These are phyloP conservation scores for Cercospora zeae-maydis DNA, from an alignment of 2,329 filamentous ascomycete species.

Conservation along the genomic window DNA sequence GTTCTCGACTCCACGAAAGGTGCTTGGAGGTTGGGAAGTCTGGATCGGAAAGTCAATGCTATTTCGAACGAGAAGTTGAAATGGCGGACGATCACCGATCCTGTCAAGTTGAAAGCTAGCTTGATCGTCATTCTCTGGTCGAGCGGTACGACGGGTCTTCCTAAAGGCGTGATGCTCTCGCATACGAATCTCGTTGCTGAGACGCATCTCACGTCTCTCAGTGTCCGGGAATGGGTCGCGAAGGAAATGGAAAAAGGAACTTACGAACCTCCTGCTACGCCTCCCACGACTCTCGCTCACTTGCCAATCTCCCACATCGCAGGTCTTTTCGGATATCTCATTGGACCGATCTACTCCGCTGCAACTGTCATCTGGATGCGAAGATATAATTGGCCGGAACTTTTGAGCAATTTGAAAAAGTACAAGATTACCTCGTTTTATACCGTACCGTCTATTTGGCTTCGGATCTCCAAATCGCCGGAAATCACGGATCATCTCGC, in stretches of 20 bases:
- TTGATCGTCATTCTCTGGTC: constrained; percentile 47
- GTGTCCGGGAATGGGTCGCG: constrained; percentile 26
- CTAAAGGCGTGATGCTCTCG: constrained; percentile 39
- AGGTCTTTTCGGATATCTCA: constrained; percentile 48
- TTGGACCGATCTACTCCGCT: constrained; percentile 35
- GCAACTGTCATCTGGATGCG: constrained; percentile 41
- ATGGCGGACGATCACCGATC: constrained; percentile 56
- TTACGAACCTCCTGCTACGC: constrained; percentile 19
- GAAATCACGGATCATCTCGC: constrained; percentile 37
- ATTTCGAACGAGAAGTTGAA: constrained; percentile 40
- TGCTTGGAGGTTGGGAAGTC: constrained; percentile 38
- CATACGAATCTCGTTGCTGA: constrained; percentile 32
- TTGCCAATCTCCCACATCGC: constrained; percentile 94
- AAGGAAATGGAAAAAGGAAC: constrained; percentile 27
- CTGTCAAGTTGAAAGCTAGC: constrained; percentile 45
- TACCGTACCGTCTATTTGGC: constrained; percentile 40
- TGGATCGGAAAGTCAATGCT: constrained; percentile 34
- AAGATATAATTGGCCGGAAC: constrained; percentile 37
- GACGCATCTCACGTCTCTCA: constrained; percentile 26
- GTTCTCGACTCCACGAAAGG: constrained; percentile 43
- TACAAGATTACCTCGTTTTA: constrained; percentile 41
- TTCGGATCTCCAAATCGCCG: constrained; percentile 39
- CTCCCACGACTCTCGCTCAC: constrained; percentile 52
- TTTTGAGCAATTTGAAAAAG: constrained; percentile 37
- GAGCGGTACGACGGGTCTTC: constrained; percentile 48